A percentile compares a stretch with the other conserved stretches of the same genome.
Conservation (phyloP, 441 rosid species). For the Erodium chrysanthum region DNA sequence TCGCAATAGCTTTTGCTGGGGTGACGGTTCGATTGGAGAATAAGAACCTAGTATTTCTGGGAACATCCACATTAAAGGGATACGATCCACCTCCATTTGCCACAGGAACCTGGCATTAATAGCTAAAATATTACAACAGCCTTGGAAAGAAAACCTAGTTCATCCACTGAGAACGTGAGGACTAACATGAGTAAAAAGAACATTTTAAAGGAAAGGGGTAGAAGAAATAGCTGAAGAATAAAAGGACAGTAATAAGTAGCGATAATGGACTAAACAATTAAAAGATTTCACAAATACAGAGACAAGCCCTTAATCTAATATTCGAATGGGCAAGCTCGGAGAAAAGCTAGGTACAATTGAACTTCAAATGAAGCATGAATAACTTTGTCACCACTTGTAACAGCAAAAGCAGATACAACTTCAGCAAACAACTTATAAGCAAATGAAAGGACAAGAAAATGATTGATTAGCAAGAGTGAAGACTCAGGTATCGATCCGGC, state of each 20-base stretch:
- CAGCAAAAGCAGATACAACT: background rate
- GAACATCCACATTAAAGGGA: conserved; percentile 93
- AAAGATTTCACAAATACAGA: conserved; percentile 6
- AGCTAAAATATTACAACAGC: conserved; percentile 5
- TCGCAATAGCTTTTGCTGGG: conserved; percentile 88
- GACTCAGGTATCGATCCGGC: background rate
- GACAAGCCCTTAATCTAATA: background rate
- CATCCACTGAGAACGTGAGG: no score
- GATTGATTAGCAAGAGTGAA: no score
- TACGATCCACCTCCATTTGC: conserved; percentile 94
- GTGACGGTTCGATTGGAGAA: conserved; percentile 72
- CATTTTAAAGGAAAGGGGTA: no score
- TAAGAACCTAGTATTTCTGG: conserved; percentile 85
- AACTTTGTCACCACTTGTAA: background rate
- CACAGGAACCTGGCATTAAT: conserved; percentile 72
- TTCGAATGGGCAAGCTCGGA: background rate
- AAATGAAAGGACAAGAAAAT: no score
- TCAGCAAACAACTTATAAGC: background rate
- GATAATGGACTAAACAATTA: background rate
- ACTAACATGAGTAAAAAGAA: no score
- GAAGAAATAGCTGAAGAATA: no score
- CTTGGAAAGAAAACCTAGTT: no score
- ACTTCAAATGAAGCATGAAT: background rate
- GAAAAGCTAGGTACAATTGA: background rate
- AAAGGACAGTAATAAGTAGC: background rate